Evolutionary conservation across 2,329 filamentous ascomycete genomes (phyloP).

Genomic region (Penicillium occitanis): DNA sequence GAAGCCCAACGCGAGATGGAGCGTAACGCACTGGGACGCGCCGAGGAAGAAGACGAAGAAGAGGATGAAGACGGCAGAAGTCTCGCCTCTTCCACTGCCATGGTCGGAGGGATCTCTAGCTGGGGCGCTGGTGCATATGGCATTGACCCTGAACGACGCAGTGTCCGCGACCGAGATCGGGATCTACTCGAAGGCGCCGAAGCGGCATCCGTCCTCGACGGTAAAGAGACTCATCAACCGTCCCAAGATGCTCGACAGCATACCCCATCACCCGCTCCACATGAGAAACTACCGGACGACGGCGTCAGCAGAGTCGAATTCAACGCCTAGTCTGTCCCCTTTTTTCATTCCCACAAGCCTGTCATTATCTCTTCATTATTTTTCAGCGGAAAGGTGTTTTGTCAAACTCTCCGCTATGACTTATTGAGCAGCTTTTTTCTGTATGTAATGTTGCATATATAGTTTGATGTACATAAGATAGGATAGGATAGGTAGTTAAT

Average conservation of each 20-base stretch:
- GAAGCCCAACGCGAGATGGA: slow-evolving; percentile 92
- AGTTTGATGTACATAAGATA: slow-evolving; percentile 7
- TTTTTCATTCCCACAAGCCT: not conserved
- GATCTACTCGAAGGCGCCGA: slow-evolving; percentile 74
- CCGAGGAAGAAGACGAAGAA: slow-evolving; percentile 69
- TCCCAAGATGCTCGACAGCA: slow-evolving; percentile 3
- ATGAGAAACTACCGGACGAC: not conserved
- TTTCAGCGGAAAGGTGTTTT: not conserved
- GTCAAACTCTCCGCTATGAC: not conserved
- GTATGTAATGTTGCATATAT: slow-evolving; percentile 9
- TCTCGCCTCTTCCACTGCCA: slow-evolving; percentile 27
- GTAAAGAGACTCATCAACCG: slow-evolving; percentile 25
- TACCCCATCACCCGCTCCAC: slow-evolving; percentile 4
- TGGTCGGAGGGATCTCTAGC: slow-evolving; percentile 38
- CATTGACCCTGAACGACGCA: slow-evolving; percentile 61
- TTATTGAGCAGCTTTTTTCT: not conserved
- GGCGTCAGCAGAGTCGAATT: slow-evolving; percentile 21
- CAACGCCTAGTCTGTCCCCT: slow-evolving; percentile 12
- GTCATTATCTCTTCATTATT: slow-evolving; percentile 1
- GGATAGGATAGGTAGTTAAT: not conserved
- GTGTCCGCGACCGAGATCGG: slow-evolving; percentile 65
- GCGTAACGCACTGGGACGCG: slow-evolving; percentile 67
- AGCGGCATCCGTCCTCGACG: slow-evolving; percentile 49
- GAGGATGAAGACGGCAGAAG: slow-evolving; percentile 60
- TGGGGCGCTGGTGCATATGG: slow-evolving; percentile 47